A percentile compares a stretch with the other conserved stretches of the same genome.
These are phyloP conservation scores for Datisca glomerata DNA, from an alignment of 306 rosid genomes.

Conservation along the genomic window DNA sequence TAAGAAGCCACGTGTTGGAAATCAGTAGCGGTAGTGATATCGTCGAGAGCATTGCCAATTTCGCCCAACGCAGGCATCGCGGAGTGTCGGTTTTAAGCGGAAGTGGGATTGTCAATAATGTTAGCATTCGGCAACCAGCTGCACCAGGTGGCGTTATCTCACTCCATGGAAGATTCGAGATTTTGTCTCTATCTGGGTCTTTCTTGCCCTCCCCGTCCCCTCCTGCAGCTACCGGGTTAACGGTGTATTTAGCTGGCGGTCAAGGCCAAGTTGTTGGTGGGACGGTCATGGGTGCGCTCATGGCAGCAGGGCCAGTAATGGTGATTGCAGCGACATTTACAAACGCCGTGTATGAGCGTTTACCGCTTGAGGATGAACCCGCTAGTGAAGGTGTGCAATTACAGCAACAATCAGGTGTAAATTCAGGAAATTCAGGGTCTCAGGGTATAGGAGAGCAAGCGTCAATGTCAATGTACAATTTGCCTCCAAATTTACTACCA, in stretches of 20 bases:
- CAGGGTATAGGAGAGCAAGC: constrained; percentile 30
- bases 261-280: constrained; percentile 87
- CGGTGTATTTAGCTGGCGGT: constrained; percentile 54
- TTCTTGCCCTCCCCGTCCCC: constrained; percentile 79
- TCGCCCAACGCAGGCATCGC: constrained; percentile 58
- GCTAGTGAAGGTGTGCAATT: not conserved
- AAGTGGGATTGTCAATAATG: constrained; percentile 50
- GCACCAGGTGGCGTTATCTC: constrained; percentile 43
- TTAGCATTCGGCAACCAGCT: constrained; percentile 54
- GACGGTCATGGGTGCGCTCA: constrained; percentile 42
- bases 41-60: constrained; percentile 41
- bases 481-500: constrained; percentile 54
- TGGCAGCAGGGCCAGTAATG: constrained; percentile 65
- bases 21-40: constrained; percentile 58
- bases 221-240: constrained; percentile 42
- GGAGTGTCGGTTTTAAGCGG: constrained; percentile 81
- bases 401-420: constrained; percentile 17
- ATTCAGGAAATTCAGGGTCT: constrained; percentile 14
- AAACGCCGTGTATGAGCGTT: constrained; percentile 61
- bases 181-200: constrained; percentile 62
- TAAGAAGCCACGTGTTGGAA: constrained; percentile 66
- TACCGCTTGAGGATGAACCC: constrained; percentile 49
- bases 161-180: constrained; percentile 60
- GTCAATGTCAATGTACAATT: constrained; percentile 33
- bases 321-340: constrained; percentile 74